Conservation (phyloP, 352 stramenopile species). For the Aphanomyces cochlioides region DNA sequence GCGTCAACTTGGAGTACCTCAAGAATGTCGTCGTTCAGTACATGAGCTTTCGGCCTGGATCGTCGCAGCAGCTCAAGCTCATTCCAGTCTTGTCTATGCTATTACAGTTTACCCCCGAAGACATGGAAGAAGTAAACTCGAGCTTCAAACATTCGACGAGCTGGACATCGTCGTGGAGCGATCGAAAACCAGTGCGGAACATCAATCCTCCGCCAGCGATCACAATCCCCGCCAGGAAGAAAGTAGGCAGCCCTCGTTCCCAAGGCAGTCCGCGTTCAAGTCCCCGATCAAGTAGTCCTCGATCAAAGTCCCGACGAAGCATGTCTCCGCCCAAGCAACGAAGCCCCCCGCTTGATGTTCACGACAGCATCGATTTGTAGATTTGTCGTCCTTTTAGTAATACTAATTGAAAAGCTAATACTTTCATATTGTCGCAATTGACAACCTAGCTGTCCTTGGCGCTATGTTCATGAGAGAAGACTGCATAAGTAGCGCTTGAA, state of each 20-base stretch:
- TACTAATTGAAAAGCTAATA: no score
- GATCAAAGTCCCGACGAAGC: slow-evolving; percentile 13
- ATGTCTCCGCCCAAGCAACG: slow-evolving; percentile 5
- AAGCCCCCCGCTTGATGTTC: not conserved
- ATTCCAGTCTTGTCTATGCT: slow-evolving; percentile 82
- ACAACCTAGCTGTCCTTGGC: no score
- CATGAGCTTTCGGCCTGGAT: slow-evolving; percentile 82
- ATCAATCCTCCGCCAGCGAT: slow-evolving; percentile 42
- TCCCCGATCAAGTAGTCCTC: slow-evolving; percentile 9
- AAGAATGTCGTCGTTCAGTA: slow-evolving; percentile 90
- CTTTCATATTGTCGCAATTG: no score
- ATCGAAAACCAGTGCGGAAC: slow-evolving; percentile 63
- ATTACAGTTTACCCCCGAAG: slow-evolving; percentile 69
- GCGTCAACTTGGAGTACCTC: slow-evolving; percentile 88
- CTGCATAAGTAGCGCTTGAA: no score
- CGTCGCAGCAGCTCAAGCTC: slow-evolving; percentile 69
- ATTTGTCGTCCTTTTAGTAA: no score
- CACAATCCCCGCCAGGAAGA: slow-evolving; percentile 32
- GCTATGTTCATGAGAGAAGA: no score
- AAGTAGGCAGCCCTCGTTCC: slow-evolving; percentile 10
- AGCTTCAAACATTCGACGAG: slow-evolving; percentile 52
- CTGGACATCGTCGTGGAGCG: slow-evolving; percentile 63
- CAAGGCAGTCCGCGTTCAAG: slow-evolving; percentile 1
- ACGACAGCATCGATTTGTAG: slow-evolving; percentile 30
- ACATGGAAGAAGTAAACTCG: slow-evolving; percentile 77